These are phyloP conservation scores for Chloris gayana DNA, from an alignment of 176 grass and related monocot species.

Conservation along the genomic window DNA sequence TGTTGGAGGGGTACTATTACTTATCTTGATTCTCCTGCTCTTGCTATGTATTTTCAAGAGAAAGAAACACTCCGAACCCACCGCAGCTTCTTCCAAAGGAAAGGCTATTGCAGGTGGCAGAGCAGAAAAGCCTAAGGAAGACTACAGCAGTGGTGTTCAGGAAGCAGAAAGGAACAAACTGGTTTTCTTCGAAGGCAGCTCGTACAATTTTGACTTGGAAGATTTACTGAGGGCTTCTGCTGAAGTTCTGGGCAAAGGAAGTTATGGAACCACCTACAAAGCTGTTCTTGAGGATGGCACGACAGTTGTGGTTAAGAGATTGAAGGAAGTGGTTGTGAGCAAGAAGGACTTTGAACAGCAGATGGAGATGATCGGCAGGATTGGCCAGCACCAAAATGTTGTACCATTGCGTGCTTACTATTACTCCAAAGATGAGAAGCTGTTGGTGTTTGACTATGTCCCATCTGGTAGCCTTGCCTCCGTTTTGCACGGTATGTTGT, in stretches of 20 bases:
- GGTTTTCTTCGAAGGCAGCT: slow-evolving; percentile 88
- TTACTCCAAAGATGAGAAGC: slow-evolving; percentile 98
- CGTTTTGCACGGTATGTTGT: slow-evolving; percentile 83
- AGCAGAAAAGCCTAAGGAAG: slow-evolving; percentile 78
- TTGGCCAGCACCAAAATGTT: slow-evolving; percentile 79
- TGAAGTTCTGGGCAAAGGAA: slow-evolving; percentile 94
- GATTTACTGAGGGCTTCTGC: slow-evolving; percentile 96
- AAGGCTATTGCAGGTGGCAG: slow-evolving; percentile 68
- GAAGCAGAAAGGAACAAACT: slow-evolving; percentile 92
- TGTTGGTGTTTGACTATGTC: slow-evolving; percentile 92
- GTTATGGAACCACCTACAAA: slow-evolving; percentile 95
- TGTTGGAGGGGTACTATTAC: slow-evolving; percentile 58
- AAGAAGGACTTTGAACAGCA: slow-evolving; percentile 96
- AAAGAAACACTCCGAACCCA: slow-evolving; percentile 52
- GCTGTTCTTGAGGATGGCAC: slow-evolving; percentile 97
- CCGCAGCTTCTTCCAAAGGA: slow-evolving; percentile 63
- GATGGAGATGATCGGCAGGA: slow-evolving; percentile 89
- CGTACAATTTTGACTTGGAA: slow-evolving; percentile 94
- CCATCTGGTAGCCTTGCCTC: slow-evolving; percentile 69
- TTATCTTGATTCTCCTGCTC: slow-evolving; percentile 68
- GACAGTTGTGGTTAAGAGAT: slow-evolving; percentile 90
- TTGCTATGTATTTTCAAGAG: slow-evolving; percentile 76
- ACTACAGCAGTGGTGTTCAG: slow-evolving; percentile 91
- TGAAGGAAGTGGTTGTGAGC: slow-evolving; percentile 85
- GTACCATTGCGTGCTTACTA: slow-evolving; percentile 90